These are phyloP conservation scores for Triticum turgidum DNA, from an alignment of 176 grass and related monocot genomes.

Conservation along the genomic window DNA sequence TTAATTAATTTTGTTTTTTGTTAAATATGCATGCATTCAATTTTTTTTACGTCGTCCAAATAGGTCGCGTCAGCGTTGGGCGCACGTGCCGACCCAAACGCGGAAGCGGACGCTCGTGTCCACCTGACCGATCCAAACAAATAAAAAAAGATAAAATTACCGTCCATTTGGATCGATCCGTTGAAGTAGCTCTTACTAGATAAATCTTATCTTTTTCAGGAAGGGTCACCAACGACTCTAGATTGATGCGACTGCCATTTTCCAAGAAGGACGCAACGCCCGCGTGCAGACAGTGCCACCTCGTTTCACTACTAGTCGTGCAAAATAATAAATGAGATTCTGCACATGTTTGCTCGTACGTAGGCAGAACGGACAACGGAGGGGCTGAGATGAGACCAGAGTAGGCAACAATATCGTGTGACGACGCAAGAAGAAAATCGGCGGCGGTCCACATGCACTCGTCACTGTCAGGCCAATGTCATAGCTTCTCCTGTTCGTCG, in stretches of 20 bases:
- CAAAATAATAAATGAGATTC: not conserved
- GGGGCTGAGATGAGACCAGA: not conserved
- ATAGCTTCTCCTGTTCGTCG: not conserved
- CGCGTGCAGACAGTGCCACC: not conserved
- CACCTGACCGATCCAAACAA: too few relatives aligned
- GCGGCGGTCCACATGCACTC: not conserved
- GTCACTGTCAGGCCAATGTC: not conserved
- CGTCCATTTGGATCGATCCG: too few relatives aligned
- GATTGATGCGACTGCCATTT: not conserved
- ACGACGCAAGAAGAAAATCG: not conserved
- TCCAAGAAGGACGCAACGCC: not conserved
- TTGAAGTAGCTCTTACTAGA: too few relatives aligned
- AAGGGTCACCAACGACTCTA: too few relatives aligned
- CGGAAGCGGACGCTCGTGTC: too few relatives aligned
- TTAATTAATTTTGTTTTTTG: too few relatives aligned
- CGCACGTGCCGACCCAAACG: too few relatives aligned
- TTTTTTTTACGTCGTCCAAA: too few relatives aligned
- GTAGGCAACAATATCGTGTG: not conserved
- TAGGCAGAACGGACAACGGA: not conserved
- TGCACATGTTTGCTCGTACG: not conserved
- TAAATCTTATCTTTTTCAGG: too few relatives aligned
- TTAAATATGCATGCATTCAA: too few relatives aligned
- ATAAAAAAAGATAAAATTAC: too few relatives aligned
- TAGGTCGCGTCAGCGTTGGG: too few relatives aligned
- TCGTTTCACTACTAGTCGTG: not conserved